Evolutionary conservation across 495 filamentous ascomycete genomes (phyloP).

Genomic region (Penicillium subrubescens): DNA sequence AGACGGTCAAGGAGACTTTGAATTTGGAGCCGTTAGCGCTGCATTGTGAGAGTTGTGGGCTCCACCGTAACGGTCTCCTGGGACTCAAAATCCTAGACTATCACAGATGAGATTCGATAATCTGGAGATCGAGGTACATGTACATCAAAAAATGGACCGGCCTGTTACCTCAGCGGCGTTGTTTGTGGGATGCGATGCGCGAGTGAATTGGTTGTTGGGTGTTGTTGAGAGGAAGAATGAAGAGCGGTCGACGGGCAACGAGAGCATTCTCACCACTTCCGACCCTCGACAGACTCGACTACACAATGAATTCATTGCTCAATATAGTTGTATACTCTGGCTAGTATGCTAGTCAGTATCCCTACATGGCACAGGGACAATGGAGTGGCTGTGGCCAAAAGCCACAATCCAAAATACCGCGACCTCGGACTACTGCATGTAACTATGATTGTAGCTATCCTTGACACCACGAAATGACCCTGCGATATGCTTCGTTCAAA

Average conservation of each 20-base stretch:
- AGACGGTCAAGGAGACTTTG: slow-evolving; percentile 12
- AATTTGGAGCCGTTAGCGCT: slow-evolving; percentile 5
- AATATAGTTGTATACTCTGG: background rate
- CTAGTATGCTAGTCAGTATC: background rate
- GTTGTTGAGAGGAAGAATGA: background rate
- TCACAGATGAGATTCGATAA: background rate
- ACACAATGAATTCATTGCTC: background rate
- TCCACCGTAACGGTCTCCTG: background rate
- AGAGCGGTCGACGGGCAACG: background rate
- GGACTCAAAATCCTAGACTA: background rate
- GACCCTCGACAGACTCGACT: background rate
- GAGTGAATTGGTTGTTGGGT: background rate
- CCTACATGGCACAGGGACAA: background rate
- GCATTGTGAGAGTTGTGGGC: background rate
- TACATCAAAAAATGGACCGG: background rate
- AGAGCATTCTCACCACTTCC: background rate
- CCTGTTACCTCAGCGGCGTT: background rate
- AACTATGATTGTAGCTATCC: background rate
- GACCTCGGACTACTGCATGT: background rate
- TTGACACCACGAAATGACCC: background rate
- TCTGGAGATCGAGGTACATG: background rate
- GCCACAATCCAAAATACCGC: background rate
- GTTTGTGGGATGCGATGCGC: background rate
- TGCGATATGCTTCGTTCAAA: background rate
- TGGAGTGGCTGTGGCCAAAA: background rate